Evolutionary conservation across 495 filamentous ascomycete genomes (phyloP).

Genomic region (Trypethelium eluteriae): DNA sequence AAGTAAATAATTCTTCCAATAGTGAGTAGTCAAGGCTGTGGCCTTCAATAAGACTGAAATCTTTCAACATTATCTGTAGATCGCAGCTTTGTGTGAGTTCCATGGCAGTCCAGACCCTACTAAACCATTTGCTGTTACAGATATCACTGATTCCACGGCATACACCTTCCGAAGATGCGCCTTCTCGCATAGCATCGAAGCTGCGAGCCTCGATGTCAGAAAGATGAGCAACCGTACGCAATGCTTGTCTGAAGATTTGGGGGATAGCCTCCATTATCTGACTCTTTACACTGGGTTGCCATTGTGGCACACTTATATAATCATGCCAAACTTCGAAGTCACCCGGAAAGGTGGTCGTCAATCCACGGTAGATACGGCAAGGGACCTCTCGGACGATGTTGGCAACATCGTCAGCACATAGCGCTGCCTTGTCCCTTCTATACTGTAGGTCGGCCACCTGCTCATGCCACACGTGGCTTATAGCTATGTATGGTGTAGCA

Average conservation of each 20-base stretch:
- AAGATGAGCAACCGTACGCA: background rate
- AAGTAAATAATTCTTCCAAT: background rate
- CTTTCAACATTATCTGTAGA: background rate
- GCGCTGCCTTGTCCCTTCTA: too few species aligned
- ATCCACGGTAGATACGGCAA: too few species aligned
- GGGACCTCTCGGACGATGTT: too few species aligned
- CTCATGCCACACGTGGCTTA: too few species aligned
- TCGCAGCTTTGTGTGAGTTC: background rate
- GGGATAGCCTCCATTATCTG: background rate
- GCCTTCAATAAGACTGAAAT: background rate
- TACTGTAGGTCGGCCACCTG: too few species aligned
- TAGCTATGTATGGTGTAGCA: too few species aligned
- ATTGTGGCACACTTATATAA: background rate
- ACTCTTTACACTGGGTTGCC: background rate
- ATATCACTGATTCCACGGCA: background rate
- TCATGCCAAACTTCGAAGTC: background rate
- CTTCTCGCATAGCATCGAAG: background rate
- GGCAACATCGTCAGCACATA: too few species aligned
- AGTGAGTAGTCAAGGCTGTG: background rate
- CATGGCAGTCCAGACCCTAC: background rate
- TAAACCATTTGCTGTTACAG: background rate
- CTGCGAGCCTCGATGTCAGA: background rate
- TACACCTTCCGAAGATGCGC: background rate
- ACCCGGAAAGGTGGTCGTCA: too few species aligned
- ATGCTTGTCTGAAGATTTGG: background rate